Base-by-base conservation (phyloP, 2,329 filamentous ascomycete species). In the Fonsecaea erecta region DNA sequence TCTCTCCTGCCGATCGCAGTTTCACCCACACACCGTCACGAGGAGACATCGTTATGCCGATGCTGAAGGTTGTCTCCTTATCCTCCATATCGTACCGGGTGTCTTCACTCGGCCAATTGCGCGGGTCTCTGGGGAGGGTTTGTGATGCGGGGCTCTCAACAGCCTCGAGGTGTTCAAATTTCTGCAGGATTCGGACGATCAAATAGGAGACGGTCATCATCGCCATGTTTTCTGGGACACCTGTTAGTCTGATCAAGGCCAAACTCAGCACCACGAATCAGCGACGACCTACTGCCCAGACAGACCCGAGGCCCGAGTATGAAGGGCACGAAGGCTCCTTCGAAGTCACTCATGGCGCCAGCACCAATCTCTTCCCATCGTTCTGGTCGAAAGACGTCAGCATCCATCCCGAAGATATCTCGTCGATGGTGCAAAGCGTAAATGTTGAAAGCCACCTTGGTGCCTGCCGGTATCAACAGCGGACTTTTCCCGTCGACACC, bases 121-220 rank as follows among this genome's bases (percentile, higher is more conserved):
- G n/a, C 8, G 26, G 26, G 51, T 64, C 34, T 11, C 40, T 40
- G 9, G 16, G 11, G 12, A n/a, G 62, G 6, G 2, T 21, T 48
- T 2, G n/a, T 12, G 46, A 52, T 16, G 35, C 48, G 2, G 62
- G 62, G 21, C 48, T 55, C 6, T 16, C 48, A 37, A 32, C 56
- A n/a, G 62, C 26, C 54, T 86, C 84, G 4, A 92, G 80, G 9
- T 82, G 77, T 60, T 87, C 85, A 73, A 90, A 94, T 24, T 83
- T 81, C 79, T 93, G 91, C 73, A 93, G 85, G 69, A 94, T 73
- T 51, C 90, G 82, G 21, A 88, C 87, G 65, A 92, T 82, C 11
- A 89, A 86, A 74, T 93, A 93, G 0, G 73, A 72, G 5, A 75
- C 72, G 80, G 93, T 90, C 0, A 89, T 92, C 52, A 93, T 78